phyloP scores from a whole-genome alignment of 306 rosid species.

The Leucaena leucocephala region DNA sequence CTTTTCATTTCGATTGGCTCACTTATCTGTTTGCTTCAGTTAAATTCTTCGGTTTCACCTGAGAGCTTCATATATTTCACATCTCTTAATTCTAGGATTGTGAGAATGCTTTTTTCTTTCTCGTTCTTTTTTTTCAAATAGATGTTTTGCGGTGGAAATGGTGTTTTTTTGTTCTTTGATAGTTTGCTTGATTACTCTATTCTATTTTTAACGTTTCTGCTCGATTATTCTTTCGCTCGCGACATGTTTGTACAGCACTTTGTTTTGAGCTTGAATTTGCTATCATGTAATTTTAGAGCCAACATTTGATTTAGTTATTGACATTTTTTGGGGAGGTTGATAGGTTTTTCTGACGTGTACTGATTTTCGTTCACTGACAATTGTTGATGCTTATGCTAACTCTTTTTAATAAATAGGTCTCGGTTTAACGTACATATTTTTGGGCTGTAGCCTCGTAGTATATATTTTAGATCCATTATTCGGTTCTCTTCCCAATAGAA shows the following conservation, averaged over 20 bases:
- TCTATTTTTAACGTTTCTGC: neutral
- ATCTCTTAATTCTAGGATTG: no score
- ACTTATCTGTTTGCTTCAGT: neutral
- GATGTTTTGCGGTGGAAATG: neutral
- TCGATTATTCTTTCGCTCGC: neutral
- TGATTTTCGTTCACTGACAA: neutral
- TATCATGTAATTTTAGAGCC: neutral
- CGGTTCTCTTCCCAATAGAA: neutral
- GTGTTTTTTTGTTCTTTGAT: neutral
- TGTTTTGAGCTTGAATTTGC: neutral
- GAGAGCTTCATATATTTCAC: neutral
- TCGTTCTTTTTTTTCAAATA: neutral
- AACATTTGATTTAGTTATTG: neutral
- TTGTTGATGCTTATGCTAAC: neutral
- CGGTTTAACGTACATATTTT: neutral
- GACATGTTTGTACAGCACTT: neutral
- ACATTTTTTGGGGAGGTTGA: neutral
- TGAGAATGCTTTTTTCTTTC: neutral
- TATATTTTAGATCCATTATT: neutral
- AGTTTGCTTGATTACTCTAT: neutral
- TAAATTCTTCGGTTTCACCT: neutral
- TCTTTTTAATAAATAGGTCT: neutral
- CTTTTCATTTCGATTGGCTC: neutral
- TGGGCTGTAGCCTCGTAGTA: neutral
- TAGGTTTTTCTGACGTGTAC: neutral